phyloP scores from a whole-genome alignment of 1,284 basidiomycete genomes.

The Vanrija sp. region DNA sequence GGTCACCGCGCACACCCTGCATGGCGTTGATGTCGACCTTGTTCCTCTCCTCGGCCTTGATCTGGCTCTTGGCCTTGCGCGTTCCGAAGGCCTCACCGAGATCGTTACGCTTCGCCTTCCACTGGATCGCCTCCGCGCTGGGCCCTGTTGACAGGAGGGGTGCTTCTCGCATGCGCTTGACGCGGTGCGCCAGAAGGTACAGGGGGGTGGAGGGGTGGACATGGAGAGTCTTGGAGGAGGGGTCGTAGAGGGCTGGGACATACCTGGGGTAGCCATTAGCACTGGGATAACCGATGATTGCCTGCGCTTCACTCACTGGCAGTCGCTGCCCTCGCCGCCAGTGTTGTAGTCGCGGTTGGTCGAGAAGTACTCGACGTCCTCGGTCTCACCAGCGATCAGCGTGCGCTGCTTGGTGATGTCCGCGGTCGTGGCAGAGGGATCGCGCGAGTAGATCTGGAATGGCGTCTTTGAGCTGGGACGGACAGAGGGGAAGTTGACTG shows the following conservation, averaged over 20 bases:
- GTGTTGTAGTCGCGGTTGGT: slow-evolving; percentile 50
- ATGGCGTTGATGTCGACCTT: slow-evolving; percentile 80
- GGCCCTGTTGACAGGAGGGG: slow-evolving; percentile 5
- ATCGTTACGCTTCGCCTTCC: slow-evolving; percentile 63
- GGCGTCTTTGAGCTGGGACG: slow-evolving; percentile 59
- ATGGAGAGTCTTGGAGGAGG: slow-evolving; percentile 62
- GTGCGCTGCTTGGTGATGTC: slow-evolving; percentile 54
- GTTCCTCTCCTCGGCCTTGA: slow-evolving; percentile 78
- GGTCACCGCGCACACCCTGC: slow-evolving; percentile 68
- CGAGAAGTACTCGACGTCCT: slow-evolving; percentile 61
- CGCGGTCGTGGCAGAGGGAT: slow-evolving; percentile 36
- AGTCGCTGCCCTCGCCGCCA: slow-evolving; percentile 54
- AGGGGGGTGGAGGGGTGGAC: slow-evolving; percentile 64
- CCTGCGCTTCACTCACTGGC: slow-evolving; percentile 51
- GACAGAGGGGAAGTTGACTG: slow-evolving; percentile 72
- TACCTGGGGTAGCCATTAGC: slow-evolving; percentile 31
- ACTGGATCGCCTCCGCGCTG: slow-evolving; percentile 47
- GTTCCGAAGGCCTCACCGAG: slow-evolving; percentile 89
- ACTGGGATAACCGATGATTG: too few relatives aligned
- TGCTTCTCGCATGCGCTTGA: slow-evolving; percentile 67
- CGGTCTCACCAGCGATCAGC: slow-evolving; percentile 67
- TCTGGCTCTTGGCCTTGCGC: slow-evolving; percentile 80
- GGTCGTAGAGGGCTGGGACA: slow-evolving; percentile 57
- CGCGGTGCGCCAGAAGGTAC: slow-evolving; percentile 68
- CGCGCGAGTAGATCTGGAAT: slow-evolving; percentile 61